Conservation (phyloP, 2,329 filamentous ascomycete species). For the Aspergillus sp. region DNA sequence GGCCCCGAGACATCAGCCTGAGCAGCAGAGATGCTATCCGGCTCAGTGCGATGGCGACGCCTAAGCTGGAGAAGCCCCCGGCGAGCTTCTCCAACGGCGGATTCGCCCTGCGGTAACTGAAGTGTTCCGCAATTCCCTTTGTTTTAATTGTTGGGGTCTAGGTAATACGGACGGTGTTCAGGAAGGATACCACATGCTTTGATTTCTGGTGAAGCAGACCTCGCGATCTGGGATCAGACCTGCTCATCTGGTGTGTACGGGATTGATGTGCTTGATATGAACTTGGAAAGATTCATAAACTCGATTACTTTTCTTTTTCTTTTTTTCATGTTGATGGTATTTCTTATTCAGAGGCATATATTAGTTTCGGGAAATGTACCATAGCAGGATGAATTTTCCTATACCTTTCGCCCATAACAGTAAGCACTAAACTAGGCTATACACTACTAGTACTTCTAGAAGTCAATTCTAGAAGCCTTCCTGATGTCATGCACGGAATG, state of each 20-base stretch:
- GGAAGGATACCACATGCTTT: conserved; percentile 35
- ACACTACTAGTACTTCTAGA: neutral
- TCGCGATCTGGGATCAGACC: conserved; percentile 13
- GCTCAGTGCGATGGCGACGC: conserved; percentile 40
- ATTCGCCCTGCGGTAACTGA: conserved; percentile 24
- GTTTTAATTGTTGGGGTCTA: conserved; percentile 19
- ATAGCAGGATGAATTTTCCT: conserved; percentile 23
- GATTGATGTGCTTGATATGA: conserved; percentile 8
- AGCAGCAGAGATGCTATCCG: conserved; percentile 42
- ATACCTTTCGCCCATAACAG: neutral
- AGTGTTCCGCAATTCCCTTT: conserved; percentile 15
- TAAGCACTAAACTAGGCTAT: neutral
- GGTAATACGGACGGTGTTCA: conserved; percentile 28
- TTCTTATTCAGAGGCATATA: conserved; percentile 26
- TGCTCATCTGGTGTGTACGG: conserved; percentile 4
- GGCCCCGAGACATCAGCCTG: conserved; percentile 41
- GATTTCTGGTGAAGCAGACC: conserved; percentile 18
- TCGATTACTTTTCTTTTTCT: neutral
- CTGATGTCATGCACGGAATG: conserved; percentile 10
- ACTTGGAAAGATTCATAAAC: conserved; percentile 14
- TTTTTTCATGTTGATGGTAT: conserved; percentile 17
- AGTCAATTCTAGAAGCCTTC: neutral
- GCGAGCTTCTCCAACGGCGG: conserved; percentile 32
- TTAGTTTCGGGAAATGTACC: conserved; percentile 29
- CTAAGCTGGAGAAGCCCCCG: conserved; percentile 35